Conservation (phyloP, 768 basidiomycete genomes). For the Phanerochaete carnosa region DNA sequence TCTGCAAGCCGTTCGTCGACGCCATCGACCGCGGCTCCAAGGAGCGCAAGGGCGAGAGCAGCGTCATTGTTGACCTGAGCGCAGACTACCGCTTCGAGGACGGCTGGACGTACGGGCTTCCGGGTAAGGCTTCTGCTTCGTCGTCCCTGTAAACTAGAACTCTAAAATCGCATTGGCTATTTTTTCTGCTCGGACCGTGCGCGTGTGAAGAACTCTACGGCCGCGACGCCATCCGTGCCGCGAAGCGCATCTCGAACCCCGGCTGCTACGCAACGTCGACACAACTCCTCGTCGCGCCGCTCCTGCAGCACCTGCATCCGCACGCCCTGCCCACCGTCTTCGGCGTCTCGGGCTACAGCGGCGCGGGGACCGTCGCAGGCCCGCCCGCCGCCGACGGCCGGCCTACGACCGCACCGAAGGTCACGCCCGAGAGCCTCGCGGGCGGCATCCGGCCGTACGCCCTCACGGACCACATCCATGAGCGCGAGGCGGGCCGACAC, state of each 20-base stretch:
- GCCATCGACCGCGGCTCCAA: slow-evolving; percentile 79
- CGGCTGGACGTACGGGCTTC: slow-evolving; percentile 96
- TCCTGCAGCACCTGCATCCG: slow-evolving; percentile 66
- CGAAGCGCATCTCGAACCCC: slow-evolving; percentile 93
- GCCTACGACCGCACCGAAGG: slow-evolving; percentile 77
- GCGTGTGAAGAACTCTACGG: slow-evolving; percentile 77
- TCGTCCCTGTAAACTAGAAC: slow-evolving; percentile 29
- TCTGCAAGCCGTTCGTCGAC: slow-evolving; percentile 95
- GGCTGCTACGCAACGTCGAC: slow-evolving; percentile 96
- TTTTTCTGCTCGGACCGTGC: not conserved
- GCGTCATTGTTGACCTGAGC: slow-evolving; percentile 88
- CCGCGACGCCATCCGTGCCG: slow-evolving; percentile 58
- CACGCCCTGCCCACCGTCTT: slow-evolving; percentile 77
- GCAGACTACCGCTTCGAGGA: slow-evolving; percentile 96
- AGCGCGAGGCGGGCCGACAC: slow-evolving; percentile 89
- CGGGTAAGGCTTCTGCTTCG: slow-evolving; percentile 74
- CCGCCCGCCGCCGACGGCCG: slow-evolving; percentile 61
- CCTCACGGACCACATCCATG: slow-evolving; percentile 97
- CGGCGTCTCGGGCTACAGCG: slow-evolving; percentile 92
- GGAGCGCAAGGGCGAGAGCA: slow-evolving; percentile 50
- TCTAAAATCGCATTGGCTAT: slow-evolving; percentile 30
- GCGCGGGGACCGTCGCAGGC: slow-evolving; percentile 84
- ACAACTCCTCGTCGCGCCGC: slow-evolving; percentile 89
- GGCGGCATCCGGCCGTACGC: slow-evolving; percentile 83
- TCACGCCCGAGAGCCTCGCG: slow-evolving; percentile 68